A percentile compares a stretch with the other conserved stretches of the same genome.
Conservation (phyloP, 1,284 basidiomycete species). For the Spongiforma sp. region DNA sequence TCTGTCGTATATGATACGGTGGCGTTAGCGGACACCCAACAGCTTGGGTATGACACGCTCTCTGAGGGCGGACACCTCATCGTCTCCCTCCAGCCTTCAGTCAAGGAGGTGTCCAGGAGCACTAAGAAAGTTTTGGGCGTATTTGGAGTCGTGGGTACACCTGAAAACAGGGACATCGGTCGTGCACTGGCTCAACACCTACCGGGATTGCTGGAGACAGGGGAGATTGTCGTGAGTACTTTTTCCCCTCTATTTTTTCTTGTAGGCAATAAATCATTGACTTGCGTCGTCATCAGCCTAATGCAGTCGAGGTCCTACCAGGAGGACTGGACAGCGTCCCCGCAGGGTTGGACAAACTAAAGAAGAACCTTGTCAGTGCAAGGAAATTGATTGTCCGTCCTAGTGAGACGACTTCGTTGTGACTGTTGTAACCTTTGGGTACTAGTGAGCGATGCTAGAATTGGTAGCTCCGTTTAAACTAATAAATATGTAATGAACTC, state of each 20-base stretch:
- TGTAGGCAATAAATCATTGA: neutral
- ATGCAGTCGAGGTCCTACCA: slow-evolving; percentile 27
- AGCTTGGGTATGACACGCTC: slow-evolving; percentile 28
- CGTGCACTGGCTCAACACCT: slow-evolving; percentile 19
- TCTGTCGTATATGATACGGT: slow-evolving; percentile 24
- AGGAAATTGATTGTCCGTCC: slow-evolving; percentile 24
- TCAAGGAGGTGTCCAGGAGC: slow-evolving; percentile 20
- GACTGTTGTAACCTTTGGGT: too few relatives aligned
- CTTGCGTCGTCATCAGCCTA: slow-evolving; percentile 17
- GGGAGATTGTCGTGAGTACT: slow-evolving; percentile 28
- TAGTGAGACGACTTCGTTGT: slow-evolving; percentile 16
- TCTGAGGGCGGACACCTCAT: slow-evolving; percentile 25
- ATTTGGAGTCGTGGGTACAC: slow-evolving; percentile 12
- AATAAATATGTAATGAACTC: too few relatives aligned
- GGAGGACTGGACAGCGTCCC: slow-evolving; percentile 26
- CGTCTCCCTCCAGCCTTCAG: neutral
- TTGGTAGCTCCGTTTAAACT: too few relatives aligned
- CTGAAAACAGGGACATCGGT: slow-evolving; percentile 21
- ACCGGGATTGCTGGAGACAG: slow-evolving; percentile 19
- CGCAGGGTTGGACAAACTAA: slow-evolving; percentile 27
- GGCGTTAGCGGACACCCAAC: slow-evolving; percentile 23
- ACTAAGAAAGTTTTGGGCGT: slow-evolving; percentile 18
- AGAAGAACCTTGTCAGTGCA: slow-evolving; percentile 30
- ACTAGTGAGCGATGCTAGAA: too few relatives aligned
- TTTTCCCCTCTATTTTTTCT: neutral